Evolutionary conservation across 768 basidiomycete genomes (phyloP), one percentile per base, ranked within the genome.

Genomic region (Leucocoprinus birnbaumii): DNA sequence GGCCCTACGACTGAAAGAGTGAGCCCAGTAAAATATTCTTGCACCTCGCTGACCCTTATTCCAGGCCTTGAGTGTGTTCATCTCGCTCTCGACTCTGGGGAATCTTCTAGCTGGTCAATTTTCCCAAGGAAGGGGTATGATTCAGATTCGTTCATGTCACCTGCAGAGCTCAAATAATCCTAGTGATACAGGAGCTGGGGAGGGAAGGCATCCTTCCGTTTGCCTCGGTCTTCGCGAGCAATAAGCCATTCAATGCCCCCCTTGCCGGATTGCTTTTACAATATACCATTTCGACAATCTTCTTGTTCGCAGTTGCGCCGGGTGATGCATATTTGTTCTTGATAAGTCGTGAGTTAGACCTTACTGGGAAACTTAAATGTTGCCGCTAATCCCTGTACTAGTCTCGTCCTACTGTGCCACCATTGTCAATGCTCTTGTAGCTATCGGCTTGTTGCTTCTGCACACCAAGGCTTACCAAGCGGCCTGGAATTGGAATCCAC

Each of bases 311-410:
- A 1, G 74, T 84, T 0, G 89, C 89, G 0, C 78, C 86, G 0
- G 88, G 90, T 2, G 89, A 91, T 59, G 86, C 86, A 0, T 91
- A 88, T 62, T 73, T 83, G 26, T 89, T 91, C 67, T 75, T 84
- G 61, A 74, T 87, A 53, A 86, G 81, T 61, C 64, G 87, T 86
- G 49, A 58, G 85, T 66, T 19, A 16, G 16, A 49, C 21, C 31
- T 31, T 31, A 31, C 11, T 31, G 31, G n/a, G n/a, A n/a, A n/a
- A n/a, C n/a, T n/a, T n/a, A n/a, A n/a, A n/a, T n/a, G n/a, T n/a
- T n/a, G n/a, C n/a, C n/a, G n/a, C n/a, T n/a, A 31, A 5, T 31
- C 11, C 11, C 11, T 31, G 6, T 31, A 11, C 5, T 59, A 88
- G 86, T 82, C 16, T 75, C 76, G 1, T 82, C 84, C 0, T 87